These are phyloP conservation scores for Camillea tinctor DNA, from an alignment of 2,329 filamentous ascomycete genomes.

Conservation along the genomic window DNA sequence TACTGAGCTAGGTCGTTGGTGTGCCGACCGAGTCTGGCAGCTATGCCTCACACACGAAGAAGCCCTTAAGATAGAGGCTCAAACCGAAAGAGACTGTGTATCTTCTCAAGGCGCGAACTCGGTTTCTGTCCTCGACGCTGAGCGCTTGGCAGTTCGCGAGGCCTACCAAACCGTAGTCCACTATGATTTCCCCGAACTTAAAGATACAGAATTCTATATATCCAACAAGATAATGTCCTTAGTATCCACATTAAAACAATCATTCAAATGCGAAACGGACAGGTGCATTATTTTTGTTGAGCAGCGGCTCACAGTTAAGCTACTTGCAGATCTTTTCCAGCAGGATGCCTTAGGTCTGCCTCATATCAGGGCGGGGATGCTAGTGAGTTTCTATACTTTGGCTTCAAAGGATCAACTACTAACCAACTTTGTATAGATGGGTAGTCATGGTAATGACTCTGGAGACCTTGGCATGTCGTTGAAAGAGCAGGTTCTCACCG, in stretches of 20 bases:
- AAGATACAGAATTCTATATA: conserved; percentile 40
- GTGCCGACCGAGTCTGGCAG: conserved; percentile 78
- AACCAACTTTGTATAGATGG: conserved; percentile 28
- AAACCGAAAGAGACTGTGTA: conserved; percentile 44
- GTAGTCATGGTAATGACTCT: conserved; percentile 44
- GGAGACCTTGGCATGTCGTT: conserved; percentile 66
- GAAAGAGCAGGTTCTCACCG: conserved; percentile 69
- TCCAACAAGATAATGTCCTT: conserved; percentile 74
- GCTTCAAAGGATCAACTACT: conserved; percentile 10
- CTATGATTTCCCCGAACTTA: conserved; percentile 44
- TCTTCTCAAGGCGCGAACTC: conserved; percentile 28
- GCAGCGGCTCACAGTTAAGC: conserved; percentile 70
- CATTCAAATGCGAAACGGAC: conserved; percentile 59
- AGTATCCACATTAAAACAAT: conserved; percentile 55
- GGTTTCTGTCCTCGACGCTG: conserved; percentile 20
- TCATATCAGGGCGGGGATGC: conserved; percentile 53
- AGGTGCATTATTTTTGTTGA: conserved; percentile 89
- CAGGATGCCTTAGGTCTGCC: conserved; percentile 53
- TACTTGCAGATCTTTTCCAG: conserved; percentile 68
- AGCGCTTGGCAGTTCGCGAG: conserved; percentile 48
- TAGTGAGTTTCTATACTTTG: conserved; percentile 43
- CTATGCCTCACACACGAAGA: conserved; percentile 65
- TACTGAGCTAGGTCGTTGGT: conserved; percentile 76
- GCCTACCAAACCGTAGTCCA: conserved; percentile 56
- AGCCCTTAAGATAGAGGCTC: conserved; percentile 58